Percentiles rank a stretch among this genome's conserved stretches.
These are phyloP conservation scores for Gyromitra esculenta DNA, from an alignment of 2,329 filamentous ascomycete species.

Conservation along the genomic window DNA sequence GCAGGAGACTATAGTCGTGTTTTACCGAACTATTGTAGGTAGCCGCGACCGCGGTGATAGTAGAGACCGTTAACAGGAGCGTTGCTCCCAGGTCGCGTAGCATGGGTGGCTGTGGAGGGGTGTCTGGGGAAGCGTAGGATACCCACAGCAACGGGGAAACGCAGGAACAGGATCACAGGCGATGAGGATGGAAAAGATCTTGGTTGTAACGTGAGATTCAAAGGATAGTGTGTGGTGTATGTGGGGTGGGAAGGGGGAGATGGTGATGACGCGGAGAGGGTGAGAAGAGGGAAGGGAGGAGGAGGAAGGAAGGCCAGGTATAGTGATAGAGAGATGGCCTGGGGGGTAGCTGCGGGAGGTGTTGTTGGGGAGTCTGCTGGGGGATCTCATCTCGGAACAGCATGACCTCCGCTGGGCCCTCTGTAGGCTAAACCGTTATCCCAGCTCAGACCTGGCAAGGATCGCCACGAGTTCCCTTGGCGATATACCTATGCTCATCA, in stretches of 20 bases:
- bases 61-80: conserved; percentile 47
- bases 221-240: conserved; percentile 12
- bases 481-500: not conserved
- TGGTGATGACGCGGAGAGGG: not conserved
- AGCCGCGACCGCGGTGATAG: conserved; percentile 15
- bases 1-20: conserved; percentile 46
- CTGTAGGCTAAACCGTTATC: conserved; percentile 37
- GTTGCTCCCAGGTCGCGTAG: conserved; percentile 51
- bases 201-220: not conserved
- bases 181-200: conserved; percentile 10
- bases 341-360: conserved; percentile 11
- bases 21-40: conserved; percentile 49
- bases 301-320: not conserved
- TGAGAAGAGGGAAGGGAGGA: not conserved
- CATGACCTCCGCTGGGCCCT: conserved; percentile 31
- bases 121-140: conserved; percentile 32
- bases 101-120: conserved; percentile 44
- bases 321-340: conserved; percentile 7
- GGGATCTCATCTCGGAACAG: conserved; percentile 32
- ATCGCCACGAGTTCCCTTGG: conserved; percentile 9
- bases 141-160: conserved; percentile 21
- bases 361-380: conserved; percentile 10
- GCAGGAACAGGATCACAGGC: conserved; percentile 25
- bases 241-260: not conserved
- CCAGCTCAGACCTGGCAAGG: not conserved